Evolutionary conservation across 805 yeast genomes (phyloP).

Genomic region (Hagleromyces aurorensis): DNA sequence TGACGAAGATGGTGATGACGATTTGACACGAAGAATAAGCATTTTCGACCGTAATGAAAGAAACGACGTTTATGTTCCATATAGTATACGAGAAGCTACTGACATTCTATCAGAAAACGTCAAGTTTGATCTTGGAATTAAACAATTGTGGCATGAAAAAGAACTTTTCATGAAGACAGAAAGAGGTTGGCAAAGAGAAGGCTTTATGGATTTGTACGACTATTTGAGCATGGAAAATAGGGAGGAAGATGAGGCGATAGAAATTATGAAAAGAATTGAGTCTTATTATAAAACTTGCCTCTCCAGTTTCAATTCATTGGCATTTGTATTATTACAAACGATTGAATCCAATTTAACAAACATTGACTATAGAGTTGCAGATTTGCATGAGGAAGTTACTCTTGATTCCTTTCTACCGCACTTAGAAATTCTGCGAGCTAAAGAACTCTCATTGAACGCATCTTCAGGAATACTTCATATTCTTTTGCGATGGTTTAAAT

Average conservation of each 20-base stretch:
- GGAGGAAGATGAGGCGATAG: conserved; percentile 23
- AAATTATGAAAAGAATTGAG: conserved; percentile 47
- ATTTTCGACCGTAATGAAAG: conserved; percentile 21
- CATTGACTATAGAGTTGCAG: conserved; percentile 15
- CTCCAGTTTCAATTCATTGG: conserved; percentile 53
- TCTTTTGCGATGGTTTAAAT: conserved; percentile 69
- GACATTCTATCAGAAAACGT: conserved; percentile 55
- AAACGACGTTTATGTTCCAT: conserved; percentile 41
- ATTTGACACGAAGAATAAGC: conserved; percentile 13
- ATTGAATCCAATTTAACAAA: conserved; percentile 43
- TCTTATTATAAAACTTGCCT: conserved; percentile 45
- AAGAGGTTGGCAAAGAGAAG: conserved; percentile 43
- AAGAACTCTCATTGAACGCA: conserved; percentile 55
- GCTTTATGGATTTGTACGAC: conserved; percentile 26
- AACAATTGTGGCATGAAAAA: conserved; percentile 66
- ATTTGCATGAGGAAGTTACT: conserved; percentile 7
- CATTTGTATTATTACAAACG: conserved; percentile 54
- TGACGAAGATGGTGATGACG: conserved; percentile 30
- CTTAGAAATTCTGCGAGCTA: conserved; percentile 50
- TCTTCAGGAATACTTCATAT: conserved; percentile 44
- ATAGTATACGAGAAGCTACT: conserved; percentile 73
- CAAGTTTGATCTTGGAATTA: conserved; percentile 55
- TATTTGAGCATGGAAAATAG: conserved; percentile 14
- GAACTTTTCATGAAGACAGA: conserved; percentile 67
- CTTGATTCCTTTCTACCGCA: conserved; percentile 19